Evolutionary conservation across 495 filamentous ascomycete species (phyloP).

Genomic region (Thozetella sp.): DNA sequence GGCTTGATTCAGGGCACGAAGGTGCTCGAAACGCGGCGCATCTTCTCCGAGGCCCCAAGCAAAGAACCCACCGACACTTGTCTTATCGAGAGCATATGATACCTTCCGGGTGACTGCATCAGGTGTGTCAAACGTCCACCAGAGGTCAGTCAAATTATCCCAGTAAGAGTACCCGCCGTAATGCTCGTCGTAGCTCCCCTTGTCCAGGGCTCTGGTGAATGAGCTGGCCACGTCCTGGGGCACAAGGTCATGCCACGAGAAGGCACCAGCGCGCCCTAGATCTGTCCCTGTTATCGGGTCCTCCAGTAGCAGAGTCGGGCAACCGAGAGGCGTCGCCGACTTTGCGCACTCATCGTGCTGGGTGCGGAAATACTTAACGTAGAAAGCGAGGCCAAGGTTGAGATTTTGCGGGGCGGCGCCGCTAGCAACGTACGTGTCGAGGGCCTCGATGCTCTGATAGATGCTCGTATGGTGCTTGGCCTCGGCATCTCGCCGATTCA

Average conservation of each 20-base stretch:
- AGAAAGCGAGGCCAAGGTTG: slow-evolving; percentile 77
- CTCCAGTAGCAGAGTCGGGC: slow-evolving; percentile 63
- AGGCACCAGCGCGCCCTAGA: slow-evolving; percentile 60
- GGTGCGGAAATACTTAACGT: slow-evolving; percentile 72
- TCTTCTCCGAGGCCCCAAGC: slow-evolving; percentile 78
- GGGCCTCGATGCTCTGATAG: slow-evolving; percentile 48
- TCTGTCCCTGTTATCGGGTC: slow-evolving; percentile 65
- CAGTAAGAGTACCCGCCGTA: slow-evolving; percentile 71
- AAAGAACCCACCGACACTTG: slow-evolving; percentile 68
- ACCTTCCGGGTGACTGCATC: slow-evolving; percentile 66
- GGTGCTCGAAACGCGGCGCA: slow-evolving; percentile 57
- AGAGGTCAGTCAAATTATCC: slow-evolving; percentile 59
- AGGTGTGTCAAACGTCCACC: slow-evolving; percentile 78
- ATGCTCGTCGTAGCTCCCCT: slow-evolving; percentile 59
- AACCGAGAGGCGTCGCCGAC: slow-evolving; percentile 55
- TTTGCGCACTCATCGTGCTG: slow-evolving; percentile 49
- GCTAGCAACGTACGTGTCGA: slow-evolving; percentile 62
- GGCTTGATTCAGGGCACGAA: slow-evolving; percentile 54
- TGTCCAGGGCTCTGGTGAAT: slow-evolving; percentile 48
- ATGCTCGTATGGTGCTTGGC: slow-evolving; percentile 71
- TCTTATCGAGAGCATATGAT: slow-evolving; percentile 55
- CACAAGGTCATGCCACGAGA: slow-evolving; percentile 61
- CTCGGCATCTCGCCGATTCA: slow-evolving; percentile 71
- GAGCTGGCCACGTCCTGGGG: slow-evolving; percentile 45
- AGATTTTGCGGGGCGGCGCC: slow-evolving; percentile 58